Base-by-base conservation (phyloP, 2,329 filamentous ascomycete species). In the Clonostachys rosea region DNA sequence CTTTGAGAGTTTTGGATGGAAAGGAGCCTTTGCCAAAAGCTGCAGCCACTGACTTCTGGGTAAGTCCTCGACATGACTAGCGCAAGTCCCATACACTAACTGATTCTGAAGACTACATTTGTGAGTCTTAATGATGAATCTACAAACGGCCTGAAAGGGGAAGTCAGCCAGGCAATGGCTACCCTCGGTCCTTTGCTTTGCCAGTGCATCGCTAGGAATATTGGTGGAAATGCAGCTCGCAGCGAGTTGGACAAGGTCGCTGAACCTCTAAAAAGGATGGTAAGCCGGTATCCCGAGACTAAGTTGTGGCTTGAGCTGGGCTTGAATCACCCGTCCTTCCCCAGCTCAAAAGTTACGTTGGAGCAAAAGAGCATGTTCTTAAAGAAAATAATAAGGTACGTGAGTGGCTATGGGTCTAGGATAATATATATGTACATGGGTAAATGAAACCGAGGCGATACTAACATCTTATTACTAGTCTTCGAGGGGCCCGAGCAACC, bases 31-130 rank as follows among this genome's bases (percentile, higher is more conserved):
- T 95, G 10, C 86, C 88, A 0, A 95, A 94, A 65, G 78, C 78
- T 33, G 80, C 86, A 4, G 80, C 89, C 2, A 80, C 84, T 9
- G 81, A 86, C 30, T 88, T 95, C 51, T 94, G 89, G 87, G 83
- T 86, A 66, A 54, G 74, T 59, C 20, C 3, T 13, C 11, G 20
- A 20, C 16, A 44, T 45, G 37, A n/a, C 4, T 13, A 13, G 6
- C 2, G 8, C 4, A 33, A 9, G 14, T 30, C 9, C 24, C 24
- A 30, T 30, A 10, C 10, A 30, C 24, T 30, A 30, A 30, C 24
- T 30, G 2, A 2, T 30, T 12, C 45, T 50, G 33, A 47, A 84
- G 81, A 69, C 74, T 5, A 70, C 69, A 2, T 82, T 83, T 56
- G 68, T 81, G 24, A 61, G 67, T 18, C 65, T 75, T n/a, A 74